Evolutionary conservation across 805 yeast genomes (phyloP), one percentile per base, ranked within the genome.

Genomic region (Sugiyamaella chiloensis): DNA sequence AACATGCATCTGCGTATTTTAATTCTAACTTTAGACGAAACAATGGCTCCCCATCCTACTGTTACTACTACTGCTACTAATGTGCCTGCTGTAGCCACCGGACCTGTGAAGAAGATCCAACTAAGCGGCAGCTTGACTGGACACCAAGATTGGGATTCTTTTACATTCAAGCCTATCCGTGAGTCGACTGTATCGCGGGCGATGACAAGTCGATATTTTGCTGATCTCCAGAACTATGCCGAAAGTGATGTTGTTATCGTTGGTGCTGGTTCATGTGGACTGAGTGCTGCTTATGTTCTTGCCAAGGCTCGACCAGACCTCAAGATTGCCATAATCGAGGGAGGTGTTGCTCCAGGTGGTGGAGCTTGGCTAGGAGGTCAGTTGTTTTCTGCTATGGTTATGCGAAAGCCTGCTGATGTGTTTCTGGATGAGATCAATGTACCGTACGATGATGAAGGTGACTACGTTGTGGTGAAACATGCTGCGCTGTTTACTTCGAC

Each of bases 321-420:
- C 57, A 83, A 80, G 63, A 78, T 84, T 54, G 87, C 87, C 52
- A 79, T 82, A 53, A 74, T 84, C 49, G 91, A 84, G 68, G 82
- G 87, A 29, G 75, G 76, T 53, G 87, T 83, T n/a, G 74, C 85
- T 27, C 84, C 85, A 47, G 90, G 90, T 49, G 91, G 90, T 53
- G 91, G 91, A 24, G 80, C 85, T 50, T 83, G 85, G 82, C 70
- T 84, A 40, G 87, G 87, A 47, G 91, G 89, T 9, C 87, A 81
- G 63, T 69, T 84, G 52, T 82, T 84, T 65, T 78, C 85, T 24
- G 88, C 89, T 31, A 83, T 83, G 89, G 80, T 84, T 45, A 71
- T 83, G 75, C 78, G 90, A 67, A 84, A 84, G 66, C 90, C 89
- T 16, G 85, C 89, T n/a, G 80, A 84, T 52, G 60, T 72, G 52